Evolutionary conservation across 768 basidiomycete species (phyloP).

Genomic region (Tulasnella sp.): DNA sequence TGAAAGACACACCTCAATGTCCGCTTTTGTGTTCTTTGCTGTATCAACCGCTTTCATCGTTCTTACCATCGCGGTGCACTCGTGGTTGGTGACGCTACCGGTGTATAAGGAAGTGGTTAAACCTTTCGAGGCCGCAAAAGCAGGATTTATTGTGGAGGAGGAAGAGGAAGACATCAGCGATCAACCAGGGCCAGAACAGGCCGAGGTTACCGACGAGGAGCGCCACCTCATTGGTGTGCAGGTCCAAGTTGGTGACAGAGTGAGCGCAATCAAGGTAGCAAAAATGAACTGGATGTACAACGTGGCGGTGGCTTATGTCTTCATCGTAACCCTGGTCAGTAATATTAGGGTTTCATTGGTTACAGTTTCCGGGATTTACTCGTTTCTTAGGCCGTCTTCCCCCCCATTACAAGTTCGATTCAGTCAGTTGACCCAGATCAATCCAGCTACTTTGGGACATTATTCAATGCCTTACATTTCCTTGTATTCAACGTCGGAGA

Average conservation of each 20-base stretch:
- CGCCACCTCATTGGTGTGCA: slow-evolving; percentile 14
- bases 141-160: slow-evolving; percentile 9
- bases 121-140: slow-evolving; percentile 32
- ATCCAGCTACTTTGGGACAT: slow-evolving; percentile 47
- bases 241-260: slow-evolving; percentile 17
- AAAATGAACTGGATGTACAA: slow-evolving; percentile 53
- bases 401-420: slow-evolving; percentile 71
- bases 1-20: slow-evolving; percentile 10
- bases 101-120: slow-evolving; percentile 44
- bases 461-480: slow-evolving; percentile 72
- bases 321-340: slow-evolving; percentile 66
- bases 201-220: slow-evolving; percentile 28
- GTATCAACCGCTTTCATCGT: slow-evolving; percentile 55
- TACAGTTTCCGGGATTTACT: not conserved
- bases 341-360: slow-evolving; percentile 5
- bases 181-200: slow-evolving; percentile 18
- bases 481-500: slow-evolving; percentile 63
- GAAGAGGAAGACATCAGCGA: slow-evolving; percentile 9
- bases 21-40: slow-evolving; percentile 61
- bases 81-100: slow-evolving; percentile 44
- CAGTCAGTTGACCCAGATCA: slow-evolving; percentile 42
- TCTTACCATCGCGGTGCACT: slow-evolving; percentile 39
- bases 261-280: slow-evolving; percentile 20
- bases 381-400: slow-evolving; percentile 64
- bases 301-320: slow-evolving; percentile 60